Conservation (phyloP, 768 basidiomycete genomes). For the Lactarius deliciosus region DNA sequence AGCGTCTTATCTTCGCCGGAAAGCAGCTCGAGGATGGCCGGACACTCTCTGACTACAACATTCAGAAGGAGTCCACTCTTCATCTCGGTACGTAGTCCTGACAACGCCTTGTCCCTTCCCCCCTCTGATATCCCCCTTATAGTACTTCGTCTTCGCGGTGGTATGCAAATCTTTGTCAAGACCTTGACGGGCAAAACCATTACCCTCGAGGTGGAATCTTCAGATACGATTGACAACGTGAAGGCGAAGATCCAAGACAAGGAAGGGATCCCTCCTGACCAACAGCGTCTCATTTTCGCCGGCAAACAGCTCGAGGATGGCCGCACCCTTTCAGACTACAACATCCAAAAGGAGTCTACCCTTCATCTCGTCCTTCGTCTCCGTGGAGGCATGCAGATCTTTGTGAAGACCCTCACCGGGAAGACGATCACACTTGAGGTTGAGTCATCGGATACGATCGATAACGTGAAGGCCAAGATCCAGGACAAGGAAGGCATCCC, state of each 20-base stretch:
- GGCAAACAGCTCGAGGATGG: conserved; percentile 38
- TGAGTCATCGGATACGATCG: conserved; percentile 29
- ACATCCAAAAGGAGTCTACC: conserved; percentile 37
- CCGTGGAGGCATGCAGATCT: conserved; percentile 29
- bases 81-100: conserved; percentile 32
- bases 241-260: conserved; percentile 39
- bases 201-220: conserved; percentile 51
- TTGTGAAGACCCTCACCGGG: conserved; percentile 28
- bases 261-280: conserved; percentile 37
- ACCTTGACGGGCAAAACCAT: conserved; percentile 54
- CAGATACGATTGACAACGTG: conserved; percentile 37
- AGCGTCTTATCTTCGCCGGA: conserved; percentile 39
- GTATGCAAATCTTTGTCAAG: conserved; percentile 52
- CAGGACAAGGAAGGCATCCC: conserved; percentile 29
- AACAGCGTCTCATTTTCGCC: conserved; percentile 37
- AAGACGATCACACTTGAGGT: conserved; percentile 29
- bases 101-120: conserved; percentile 4
- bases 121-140: neutral
- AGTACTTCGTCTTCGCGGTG: conserved; percentile 44
- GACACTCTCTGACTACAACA: conserved; percentile 40
- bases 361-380: conserved; percentile 33
- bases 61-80: conserved; percentile 37
- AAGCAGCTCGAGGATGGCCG: conserved; percentile 62
- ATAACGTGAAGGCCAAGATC: conserved; percentile 29
- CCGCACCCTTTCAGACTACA: conserved; percentile 36